Conservation (phyloP, 495 filamentous ascomycete species). For the Lophiostoma macrostomum region DNA sequence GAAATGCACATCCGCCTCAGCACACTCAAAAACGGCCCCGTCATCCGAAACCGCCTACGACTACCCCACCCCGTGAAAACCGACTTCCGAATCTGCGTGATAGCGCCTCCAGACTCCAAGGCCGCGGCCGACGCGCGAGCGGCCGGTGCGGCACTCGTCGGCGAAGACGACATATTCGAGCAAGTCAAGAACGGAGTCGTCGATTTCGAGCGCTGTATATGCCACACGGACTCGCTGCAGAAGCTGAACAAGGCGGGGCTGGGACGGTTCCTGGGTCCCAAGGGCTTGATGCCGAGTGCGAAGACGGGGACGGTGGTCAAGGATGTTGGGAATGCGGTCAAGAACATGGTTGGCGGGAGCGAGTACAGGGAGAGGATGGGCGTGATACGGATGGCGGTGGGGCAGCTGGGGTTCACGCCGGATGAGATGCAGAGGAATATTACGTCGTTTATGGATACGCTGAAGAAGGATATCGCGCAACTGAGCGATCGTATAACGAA, state of each 20-base stretch:
- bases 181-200: constrained; percentile 69
- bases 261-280: constrained; percentile 79
- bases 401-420: constrained; percentile 86
- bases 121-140: constrained; percentile 64
- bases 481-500: constrained; percentile 73
- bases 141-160: constrained; percentile 76
- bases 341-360: constrained; percentile 75
- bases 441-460: constrained; percentile 65
- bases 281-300: constrained; percentile 83
- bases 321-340: constrained; percentile 66
- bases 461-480: constrained; percentile 72
- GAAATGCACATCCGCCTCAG: constrained; percentile 77
- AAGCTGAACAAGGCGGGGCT: constrained; percentile 73
- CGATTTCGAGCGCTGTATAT: constrained; percentile 85
- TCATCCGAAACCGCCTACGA: constrained; percentile 79
- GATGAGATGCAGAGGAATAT: constrained; percentile 83
- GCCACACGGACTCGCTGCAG: constrained; percentile 70
- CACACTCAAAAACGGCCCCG: constrained; percentile 75
- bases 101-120: constrained; percentile 74
- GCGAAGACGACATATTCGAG: constrained; percentile 82
- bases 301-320: constrained; percentile 86
- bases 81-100: constrained; percentile 79
- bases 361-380: constrained; percentile 84
- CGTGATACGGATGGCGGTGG: constrained; percentile 81
- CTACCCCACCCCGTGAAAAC: constrained; percentile 87